A percentile compares a stretch with the other conserved stretches of the same genome.
phyloP scores from a whole-genome alignment of 305 asterid species.

The Salvia sclarea region DNA sequence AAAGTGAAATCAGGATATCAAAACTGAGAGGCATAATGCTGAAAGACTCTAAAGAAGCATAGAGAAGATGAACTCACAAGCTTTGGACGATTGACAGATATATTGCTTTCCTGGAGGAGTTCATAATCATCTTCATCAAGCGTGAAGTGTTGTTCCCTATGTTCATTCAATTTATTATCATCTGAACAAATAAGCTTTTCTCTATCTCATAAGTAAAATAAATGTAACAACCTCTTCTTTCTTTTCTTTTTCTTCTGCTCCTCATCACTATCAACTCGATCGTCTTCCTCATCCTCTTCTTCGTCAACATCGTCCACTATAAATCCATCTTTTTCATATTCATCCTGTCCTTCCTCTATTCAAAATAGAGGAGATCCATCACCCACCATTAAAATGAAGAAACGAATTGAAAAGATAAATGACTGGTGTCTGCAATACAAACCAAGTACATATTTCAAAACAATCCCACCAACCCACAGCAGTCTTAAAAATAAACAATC shows the following conservation, averaged over 20 bases:
- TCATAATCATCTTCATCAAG: conserved; percentile 97
- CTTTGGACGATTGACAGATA: conserved; percentile 87
- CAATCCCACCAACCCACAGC: not conserved
- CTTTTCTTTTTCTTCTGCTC: conserved; percentile 88
- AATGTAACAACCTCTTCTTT: conserved; percentile 65
- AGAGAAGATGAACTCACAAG: conserved; percentile 43
- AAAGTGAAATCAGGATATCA: conserved; percentile 1
- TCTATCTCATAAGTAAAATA: not conserved
- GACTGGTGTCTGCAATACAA: not conserved
- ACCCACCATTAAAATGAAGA: conserved; percentile 10
- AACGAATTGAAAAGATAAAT: not conserved
- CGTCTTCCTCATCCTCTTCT: conserved; percentile 80
- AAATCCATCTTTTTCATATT: conserved; percentile 93
- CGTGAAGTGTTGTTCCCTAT: conserved; percentile 72
- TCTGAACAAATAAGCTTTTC: conserved; percentile 1
- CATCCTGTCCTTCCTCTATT: conserved; percentile 88
- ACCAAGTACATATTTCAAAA: conserved; percentile 1
- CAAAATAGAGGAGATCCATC: conserved; percentile 29
- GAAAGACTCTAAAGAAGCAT: conserved; percentile 5
- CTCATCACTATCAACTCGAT: conserved; percentile 67
- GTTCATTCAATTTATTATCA: conserved; percentile 13
- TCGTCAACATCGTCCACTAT: conserved; percentile 87
- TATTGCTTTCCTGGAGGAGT: conserved; percentile 93
- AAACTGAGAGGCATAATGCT: not conserved
- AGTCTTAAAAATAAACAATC: not conserved